These are phyloP conservation scores for Scedosporium apiospermum DNA, from an alignment of 2,329 filamentous ascomycete species.

Conservation along the genomic window DNA sequence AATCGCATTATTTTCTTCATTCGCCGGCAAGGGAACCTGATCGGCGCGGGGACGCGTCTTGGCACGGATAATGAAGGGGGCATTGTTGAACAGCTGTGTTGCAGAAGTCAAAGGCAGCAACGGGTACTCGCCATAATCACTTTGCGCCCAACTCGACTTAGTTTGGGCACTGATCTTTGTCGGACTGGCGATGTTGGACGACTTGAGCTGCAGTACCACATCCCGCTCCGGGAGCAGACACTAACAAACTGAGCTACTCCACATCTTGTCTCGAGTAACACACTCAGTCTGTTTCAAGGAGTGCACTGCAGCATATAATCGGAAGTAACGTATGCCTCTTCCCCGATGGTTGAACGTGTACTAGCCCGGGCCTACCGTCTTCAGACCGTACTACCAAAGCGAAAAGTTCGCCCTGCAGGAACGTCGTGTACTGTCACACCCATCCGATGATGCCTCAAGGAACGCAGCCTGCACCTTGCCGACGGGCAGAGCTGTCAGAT, in stretches of 20 bases:
- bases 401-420: background rate
- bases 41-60: background rate
- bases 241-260: background rate
- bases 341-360: background rate
- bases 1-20: background rate
- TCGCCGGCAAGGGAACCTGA: background rate
- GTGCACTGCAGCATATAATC: background rate
- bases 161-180: background rate
- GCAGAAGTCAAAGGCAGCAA: background rate
- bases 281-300: background rate
- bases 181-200: background rate
- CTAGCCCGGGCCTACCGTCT: background rate
- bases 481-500: background rate
- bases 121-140: too few relatives aligned
- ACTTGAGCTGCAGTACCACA: background rate
- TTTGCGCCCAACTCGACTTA: too few relatives aligned
- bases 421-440: background rate
- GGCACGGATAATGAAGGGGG: background rate
- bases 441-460: background rate
- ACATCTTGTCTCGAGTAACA: background rate
- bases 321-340: conserved; percentile 3
- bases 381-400: background rate
- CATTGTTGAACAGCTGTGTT: background rate
- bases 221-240: background rate
- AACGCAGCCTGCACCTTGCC: background rate